Evolutionary conservation across 2,329 filamentous ascomycete genomes (phyloP).

Genomic region (Lecanoromycetidae sp.): DNA sequence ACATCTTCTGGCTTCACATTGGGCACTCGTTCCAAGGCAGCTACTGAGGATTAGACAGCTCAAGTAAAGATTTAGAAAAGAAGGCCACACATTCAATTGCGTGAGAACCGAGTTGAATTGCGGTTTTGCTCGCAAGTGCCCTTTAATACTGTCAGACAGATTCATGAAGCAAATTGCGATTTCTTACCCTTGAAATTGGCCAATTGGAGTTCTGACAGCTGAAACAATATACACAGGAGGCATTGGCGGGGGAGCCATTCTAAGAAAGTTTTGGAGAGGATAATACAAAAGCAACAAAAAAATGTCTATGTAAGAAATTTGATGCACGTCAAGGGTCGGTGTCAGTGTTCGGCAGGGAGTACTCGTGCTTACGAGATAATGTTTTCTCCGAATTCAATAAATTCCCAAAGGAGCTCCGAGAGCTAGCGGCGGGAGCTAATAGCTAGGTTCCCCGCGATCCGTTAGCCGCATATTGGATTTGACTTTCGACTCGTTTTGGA

Average conservation of each 20-base stretch:
- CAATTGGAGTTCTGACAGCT: constrained; percentile 76
- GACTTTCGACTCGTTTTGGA: too few relatives aligned
- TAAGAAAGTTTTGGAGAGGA: too few relatives aligned
- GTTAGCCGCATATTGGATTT: not conserved
- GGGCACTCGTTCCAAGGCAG: constrained; percentile 73
- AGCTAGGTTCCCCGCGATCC: not conserved
- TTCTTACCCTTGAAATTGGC: constrained; percentile 80
- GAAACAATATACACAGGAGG: constrained; percentile 94
- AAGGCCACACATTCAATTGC: constrained; percentile 70
- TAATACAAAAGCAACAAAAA: too few relatives aligned
- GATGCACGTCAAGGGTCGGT: too few relatives aligned
- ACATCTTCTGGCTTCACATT: constrained; percentile 80
- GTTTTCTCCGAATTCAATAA: not conserved
- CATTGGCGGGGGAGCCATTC: constrained; percentile 55
- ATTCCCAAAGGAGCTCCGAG: not conserved
- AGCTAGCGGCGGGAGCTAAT: not conserved
- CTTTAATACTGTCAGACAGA: constrained; percentile 37
- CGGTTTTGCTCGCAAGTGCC: constrained; percentile 75
- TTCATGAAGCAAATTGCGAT: constrained; percentile 8
- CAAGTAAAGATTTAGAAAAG: not conserved
- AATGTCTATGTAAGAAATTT: too few relatives aligned
- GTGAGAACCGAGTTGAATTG: constrained; percentile 74
- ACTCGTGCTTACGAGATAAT: too few relatives aligned
- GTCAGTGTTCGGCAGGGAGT: too few relatives aligned
- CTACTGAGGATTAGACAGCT: constrained; percentile 26